Evolutionary conservation across 108 stramenopile genomes (phyloP).

Genomic region (Stephanodiscus minutulus): DNA sequence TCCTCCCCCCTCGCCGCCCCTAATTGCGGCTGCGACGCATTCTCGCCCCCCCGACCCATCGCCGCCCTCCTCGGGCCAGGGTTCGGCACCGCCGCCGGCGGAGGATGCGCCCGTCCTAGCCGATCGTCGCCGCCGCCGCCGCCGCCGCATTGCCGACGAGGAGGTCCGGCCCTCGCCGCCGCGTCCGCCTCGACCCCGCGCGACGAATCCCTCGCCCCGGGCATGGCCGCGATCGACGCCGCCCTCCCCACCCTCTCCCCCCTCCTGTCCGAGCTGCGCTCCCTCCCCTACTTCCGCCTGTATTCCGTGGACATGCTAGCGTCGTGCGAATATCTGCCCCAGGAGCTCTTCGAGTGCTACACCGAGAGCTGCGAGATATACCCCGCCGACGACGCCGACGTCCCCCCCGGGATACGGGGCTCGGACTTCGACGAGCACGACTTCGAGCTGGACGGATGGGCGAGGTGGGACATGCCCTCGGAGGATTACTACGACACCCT

Average conservation of each 20-base stretch:
- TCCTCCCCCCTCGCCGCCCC: too few species aligned
- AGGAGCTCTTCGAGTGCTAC: conserved; percentile 89
- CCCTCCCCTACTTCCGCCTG: conserved; percentile 70
- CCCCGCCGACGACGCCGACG: conserved; percentile 86
- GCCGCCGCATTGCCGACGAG: too few species aligned
- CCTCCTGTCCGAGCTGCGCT: conserved; percentile 53
- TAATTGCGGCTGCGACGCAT: background rate
- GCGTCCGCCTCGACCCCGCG: conserved; percentile 33
- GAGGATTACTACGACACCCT: conserved; percentile 88
- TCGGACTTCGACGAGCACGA: conserved; percentile 61
- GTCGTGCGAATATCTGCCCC: conserved; percentile 89
- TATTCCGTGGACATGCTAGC: conserved; percentile 87
- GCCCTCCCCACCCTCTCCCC: conserved; percentile 54
- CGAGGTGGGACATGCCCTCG: conserved; percentile 89
- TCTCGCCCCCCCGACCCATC: background rate
- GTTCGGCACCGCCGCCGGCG: too few species aligned
- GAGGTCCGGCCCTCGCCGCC: too few species aligned
- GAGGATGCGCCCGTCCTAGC: too few species aligned
- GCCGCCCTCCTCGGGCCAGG: too few species aligned
- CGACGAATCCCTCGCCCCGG: conserved; percentile 62
- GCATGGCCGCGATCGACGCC: conserved; percentile 65
- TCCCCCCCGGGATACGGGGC: conserved; percentile 52
- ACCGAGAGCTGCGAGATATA: conserved; percentile 88
- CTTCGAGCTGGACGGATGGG: conserved; percentile 90
- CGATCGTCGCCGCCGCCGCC: too few species aligned